Percentiles rank a stretch among this genome's conserved stretches.
phyloP scores from a whole-genome alignment of 2,329 filamentous ascomycete genomes.

The Ophiostoma sp. region DNA sequence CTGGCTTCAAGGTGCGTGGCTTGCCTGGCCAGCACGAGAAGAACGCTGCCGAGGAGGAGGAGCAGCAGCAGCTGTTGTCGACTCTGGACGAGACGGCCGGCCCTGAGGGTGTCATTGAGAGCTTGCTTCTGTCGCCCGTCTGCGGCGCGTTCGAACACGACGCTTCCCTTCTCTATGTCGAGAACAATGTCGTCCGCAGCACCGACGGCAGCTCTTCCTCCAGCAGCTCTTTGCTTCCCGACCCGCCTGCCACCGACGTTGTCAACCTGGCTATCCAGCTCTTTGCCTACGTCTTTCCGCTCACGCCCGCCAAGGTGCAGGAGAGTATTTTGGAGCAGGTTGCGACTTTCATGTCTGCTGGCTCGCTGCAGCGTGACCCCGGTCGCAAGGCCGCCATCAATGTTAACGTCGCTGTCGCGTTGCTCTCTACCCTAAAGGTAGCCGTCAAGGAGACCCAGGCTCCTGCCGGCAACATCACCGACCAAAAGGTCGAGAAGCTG shows the following conservation, averaged over 20 bases:
- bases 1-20: constrained; percentile 70
- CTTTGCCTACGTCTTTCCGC: constrained; percentile 85
- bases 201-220: background rate
- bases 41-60: constrained; percentile 40
- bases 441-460: constrained; percentile 77
- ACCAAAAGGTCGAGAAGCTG: constrained; percentile 75
- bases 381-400: constrained; percentile 87
- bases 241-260: constrained; percentile 87
- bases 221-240: constrained; percentile 50
- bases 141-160: constrained; percentile 88
- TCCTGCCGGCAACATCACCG: constrained; percentile 70
- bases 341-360: constrained; percentile 81
- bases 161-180: constrained; percentile 74
- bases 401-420: constrained; percentile 82
- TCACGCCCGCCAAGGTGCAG: constrained; percentile 88
- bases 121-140: constrained; percentile 66
- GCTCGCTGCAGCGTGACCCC: constrained; percentile 77
- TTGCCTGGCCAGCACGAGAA: constrained; percentile 67
- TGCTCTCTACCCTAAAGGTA: constrained; percentile 79
- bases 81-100: constrained; percentile 54
- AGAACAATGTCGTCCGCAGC: background rate
- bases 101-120: constrained; percentile 65
- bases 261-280: constrained; percentile 92
- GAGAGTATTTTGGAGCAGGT: constrained; percentile 96
- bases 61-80: constrained; percentile 34